A percentile compares a stretch with the other conserved stretches of the same genome.
Conservation (phyloP, 768 basidiomycete species). For the Phylloporus scabripes region DNA sequence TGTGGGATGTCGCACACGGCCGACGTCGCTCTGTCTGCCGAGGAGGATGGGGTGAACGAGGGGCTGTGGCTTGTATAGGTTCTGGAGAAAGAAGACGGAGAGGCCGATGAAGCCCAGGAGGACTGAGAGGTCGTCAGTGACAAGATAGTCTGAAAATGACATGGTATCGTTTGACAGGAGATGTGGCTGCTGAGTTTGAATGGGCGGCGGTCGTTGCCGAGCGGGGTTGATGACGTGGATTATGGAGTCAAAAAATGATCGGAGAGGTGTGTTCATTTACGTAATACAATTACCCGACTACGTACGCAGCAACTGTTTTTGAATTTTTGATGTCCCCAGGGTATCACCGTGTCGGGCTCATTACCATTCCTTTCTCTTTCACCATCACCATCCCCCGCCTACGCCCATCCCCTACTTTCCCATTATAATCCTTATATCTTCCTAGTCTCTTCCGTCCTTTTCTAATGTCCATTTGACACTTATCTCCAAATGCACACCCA, state of each 20-base stretch:
- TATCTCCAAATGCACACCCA: constrained; percentile 10
- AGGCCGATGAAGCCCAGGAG: constrained; percentile 70
- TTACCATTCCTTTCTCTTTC: constrained; percentile 26
- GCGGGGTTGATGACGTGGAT: not conserved
- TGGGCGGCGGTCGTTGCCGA: constrained; percentile 4
- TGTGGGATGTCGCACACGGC: constrained; percentile 68
- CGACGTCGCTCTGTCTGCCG: constrained; percentile 87
- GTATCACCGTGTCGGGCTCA: constrained; percentile 23
- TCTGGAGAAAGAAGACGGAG: constrained; percentile 71
- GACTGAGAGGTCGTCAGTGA: constrained; percentile 76
- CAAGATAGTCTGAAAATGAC: constrained; percentile 51
- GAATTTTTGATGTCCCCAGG: constrained; percentile 30
- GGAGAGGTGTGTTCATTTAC: constrained; percentile 20
- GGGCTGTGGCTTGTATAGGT: constrained; percentile 74
- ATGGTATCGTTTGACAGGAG: constrained; percentile 23
- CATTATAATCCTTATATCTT: not conserved
- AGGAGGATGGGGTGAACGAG: constrained; percentile 92
- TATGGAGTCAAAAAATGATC: constrained; percentile 8
- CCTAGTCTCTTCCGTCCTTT: constrained; percentile 7
- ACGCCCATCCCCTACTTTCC: not conserved
- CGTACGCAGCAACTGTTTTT: constrained; percentile 30
- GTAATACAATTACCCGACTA: constrained; percentile 27
- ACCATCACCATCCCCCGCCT: constrained; percentile 22
- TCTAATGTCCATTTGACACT: constrained; percentile 21
- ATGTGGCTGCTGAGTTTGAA: not conserved